Evolutionary conservation across 495 filamentous ascomycete genomes (phyloP), one percentile per base, ranked within the genome.

Genomic region (Neurospora sp.): DNA sequence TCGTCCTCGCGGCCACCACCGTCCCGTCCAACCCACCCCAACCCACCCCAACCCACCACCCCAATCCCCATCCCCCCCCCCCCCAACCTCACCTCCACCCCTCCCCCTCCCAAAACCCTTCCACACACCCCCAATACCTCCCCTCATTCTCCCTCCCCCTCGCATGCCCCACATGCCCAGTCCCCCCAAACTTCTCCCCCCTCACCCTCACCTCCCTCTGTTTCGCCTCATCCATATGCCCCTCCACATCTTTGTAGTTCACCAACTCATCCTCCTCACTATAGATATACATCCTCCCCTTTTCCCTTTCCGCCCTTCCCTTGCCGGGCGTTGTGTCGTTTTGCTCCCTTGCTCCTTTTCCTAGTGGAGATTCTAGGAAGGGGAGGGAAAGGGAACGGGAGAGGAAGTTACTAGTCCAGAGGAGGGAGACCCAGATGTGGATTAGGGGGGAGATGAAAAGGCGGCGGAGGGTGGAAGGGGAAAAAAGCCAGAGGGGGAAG

Each of bases 41-140:
- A 37, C 5, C 20, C 11, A 1, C 27, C 4, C 0, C 23, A 46
- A n/a, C 4, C 0, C 23, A 46, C 6, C 6, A 6, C 37, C 37
- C 37, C 6, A 38, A 37, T n/a, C n/a, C 5, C 20, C 11, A 1
- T n/a, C 4, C 0, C 41, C 49, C 20, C 31, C 16, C 18, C 18
- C 35, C 35, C 35, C 35, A 49, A 0, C 42, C 44, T 39, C 41
- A 40, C 41, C 23, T 37, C 31, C 41, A 49, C 9, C 20, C 40
- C 69, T 38, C 38, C 60, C 78, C 80, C 42, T 82, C 77, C 84
- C 85, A 87, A 0, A 79, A 79, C 71, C 82, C 76, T 40, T 62
- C 77, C 12, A 85, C 77, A 49, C 80, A 73, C 8, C 71, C 72
- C 85, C 85, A 86, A 74, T 87, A 87, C 66, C 85, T 74, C 73